These are phyloP conservation scores for Diplosphaera chodatii DNA, from an alignment of 139 green algal species.

Conservation along the genomic window DNA sequence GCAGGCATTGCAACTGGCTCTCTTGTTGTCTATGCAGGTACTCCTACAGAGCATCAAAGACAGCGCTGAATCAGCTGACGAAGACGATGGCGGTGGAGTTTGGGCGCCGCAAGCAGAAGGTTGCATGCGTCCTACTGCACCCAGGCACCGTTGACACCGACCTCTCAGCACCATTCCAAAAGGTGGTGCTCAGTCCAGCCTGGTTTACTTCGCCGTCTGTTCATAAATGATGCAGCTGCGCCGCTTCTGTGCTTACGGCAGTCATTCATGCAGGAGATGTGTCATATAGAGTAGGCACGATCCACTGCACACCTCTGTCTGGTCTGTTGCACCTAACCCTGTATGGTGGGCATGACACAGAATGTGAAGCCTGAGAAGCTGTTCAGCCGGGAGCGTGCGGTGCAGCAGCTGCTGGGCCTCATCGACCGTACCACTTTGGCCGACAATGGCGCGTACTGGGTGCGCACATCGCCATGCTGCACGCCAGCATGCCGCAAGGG, in stretches of 20 bases:
- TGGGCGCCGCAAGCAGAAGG: conserved; percentile 36
- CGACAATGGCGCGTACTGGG: conserved; percentile 38
- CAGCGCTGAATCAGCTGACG: conserved; percentile 78
- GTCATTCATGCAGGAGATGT: not conserved
- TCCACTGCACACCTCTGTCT: too few species aligned
- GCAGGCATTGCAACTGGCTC: too few species aligned
- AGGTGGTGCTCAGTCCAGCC: conserved; percentile 11
- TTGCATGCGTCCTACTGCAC: conserved; percentile 67
- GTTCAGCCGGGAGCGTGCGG: conserved; percentile 51
- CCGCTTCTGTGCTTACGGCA: too few species aligned
- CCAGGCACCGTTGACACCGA: conserved; percentile 78
- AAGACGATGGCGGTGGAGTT: conserved; percentile 68
- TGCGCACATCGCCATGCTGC: not conserved
- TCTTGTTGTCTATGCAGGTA: not conserved
- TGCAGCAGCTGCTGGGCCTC: conserved; percentile 63
- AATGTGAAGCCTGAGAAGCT: conserved; percentile 71
- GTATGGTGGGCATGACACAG: too few species aligned
- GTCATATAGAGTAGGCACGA: too few species aligned
- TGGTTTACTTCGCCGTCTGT: too few species aligned
- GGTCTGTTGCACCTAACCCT: too few species aligned
- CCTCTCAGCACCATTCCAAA: conserved; percentile 66
- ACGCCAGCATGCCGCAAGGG: too few species aligned
- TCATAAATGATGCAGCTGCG: too few species aligned
- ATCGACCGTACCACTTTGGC: conserved; percentile 36
- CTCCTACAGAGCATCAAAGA: conserved; percentile 47